A percentile compares a stretch with the other conserved stretches of the same genome.
phyloP scores from a whole-genome alignment of 306 rosid genomes.

The Cicer arietinum region DNA sequence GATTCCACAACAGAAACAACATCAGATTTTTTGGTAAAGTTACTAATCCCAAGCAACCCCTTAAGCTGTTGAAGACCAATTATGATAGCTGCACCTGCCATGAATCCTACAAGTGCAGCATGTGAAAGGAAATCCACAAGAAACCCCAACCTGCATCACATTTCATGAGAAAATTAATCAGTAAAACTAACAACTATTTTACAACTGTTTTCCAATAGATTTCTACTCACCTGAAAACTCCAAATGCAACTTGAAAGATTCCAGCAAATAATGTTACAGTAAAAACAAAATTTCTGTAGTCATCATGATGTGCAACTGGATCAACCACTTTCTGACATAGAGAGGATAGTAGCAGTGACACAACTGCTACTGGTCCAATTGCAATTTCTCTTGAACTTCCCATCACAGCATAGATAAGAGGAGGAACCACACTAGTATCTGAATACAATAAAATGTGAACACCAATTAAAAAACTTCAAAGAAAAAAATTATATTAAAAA shows the following conservation, averaged over 20 bases:
- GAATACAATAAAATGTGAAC: slow-evolving; percentile 25
- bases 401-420: slow-evolving; percentile 85
- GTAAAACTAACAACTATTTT: too few species aligned
- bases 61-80: slow-evolving; percentile 94
- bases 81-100: slow-evolving; percentile 94
- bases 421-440: slow-evolving; percentile 94
- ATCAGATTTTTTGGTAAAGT: slow-evolving; percentile 77
- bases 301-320: slow-evolving; percentile 67
- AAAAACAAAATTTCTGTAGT: slow-evolving; percentile 68
- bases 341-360: slow-evolving; percentile 75
- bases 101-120: slow-evolving; percentile 95
- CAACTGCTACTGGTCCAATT: slow-evolving; percentile 96
- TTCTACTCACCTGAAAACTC: slow-evolving; percentile 55
- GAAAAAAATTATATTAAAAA: too few species aligned
- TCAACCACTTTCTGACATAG: slow-evolving; percentile 64
- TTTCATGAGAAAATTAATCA: not conserved
- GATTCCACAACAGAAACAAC: slow-evolving; percentile 68
- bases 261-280: slow-evolving; percentile 91
- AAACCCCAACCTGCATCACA: slow-evolving; percentile 73
- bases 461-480: not conserved
- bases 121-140: slow-evolving; percentile 93
- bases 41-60: slow-evolving; percentile 75
- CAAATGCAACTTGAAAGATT: slow-evolving; percentile 79
- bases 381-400: slow-evolving; percentile 96
- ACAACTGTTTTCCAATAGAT: too few species aligned